Conservation (phyloP, 73 alveolate species). For the Paramecium biaurelia region DNA sequence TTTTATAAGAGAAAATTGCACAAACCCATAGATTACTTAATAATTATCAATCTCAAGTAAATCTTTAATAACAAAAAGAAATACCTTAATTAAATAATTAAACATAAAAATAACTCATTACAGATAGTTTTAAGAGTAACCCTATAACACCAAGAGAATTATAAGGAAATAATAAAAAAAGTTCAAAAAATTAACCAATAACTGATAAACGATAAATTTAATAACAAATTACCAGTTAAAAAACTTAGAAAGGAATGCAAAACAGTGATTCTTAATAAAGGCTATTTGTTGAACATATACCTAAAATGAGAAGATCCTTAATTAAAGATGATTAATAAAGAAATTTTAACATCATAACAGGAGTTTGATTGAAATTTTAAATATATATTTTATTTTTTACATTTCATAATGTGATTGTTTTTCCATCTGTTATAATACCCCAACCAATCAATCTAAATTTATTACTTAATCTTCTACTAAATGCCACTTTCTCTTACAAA, state of each 20-base stretch:
- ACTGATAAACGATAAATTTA: neutral
- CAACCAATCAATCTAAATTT: slow-evolving; percentile 67
- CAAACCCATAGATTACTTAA: neutral
- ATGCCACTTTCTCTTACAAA: slow-evolving; percentile 70
- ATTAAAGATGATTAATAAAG: neutral
- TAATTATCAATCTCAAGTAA: neutral
- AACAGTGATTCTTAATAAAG: neutral
- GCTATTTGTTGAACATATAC: neutral
- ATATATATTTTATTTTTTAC: neutral
- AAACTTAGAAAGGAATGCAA: neutral
- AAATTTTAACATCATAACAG: neutral
- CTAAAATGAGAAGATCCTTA: neutral
- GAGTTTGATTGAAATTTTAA: slow-evolving; percentile 7
- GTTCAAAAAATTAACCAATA: neutral
- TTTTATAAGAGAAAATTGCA: neutral
- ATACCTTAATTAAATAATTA: neutral
- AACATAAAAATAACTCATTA: neutral
- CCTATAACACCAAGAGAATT: neutral
- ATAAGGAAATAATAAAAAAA: neutral
- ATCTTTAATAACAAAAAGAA: neutral
- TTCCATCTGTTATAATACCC: slow-evolving; percentile 61
- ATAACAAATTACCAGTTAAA: neutral
- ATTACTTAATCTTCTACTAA: slow-evolving; percentile 68
- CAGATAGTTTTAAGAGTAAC: neutral
- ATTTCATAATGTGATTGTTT: slow-evolving; percentile 42